Base-by-base conservation (phyloP, 345 rosid genomes). In the Mangifera indica region DNA sequence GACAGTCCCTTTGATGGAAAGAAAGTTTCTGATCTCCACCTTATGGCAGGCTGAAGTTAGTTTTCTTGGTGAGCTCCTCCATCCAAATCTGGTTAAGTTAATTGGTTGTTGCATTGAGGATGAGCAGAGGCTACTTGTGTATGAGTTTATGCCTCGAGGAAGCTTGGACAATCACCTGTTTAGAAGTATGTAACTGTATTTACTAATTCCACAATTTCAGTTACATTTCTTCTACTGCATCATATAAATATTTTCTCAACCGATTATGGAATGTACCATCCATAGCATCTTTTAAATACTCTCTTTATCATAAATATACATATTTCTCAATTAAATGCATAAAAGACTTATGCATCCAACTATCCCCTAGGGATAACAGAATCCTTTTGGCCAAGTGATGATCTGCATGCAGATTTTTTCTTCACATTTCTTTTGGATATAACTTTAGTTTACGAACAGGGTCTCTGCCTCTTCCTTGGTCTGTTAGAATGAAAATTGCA, bases 161-260 rank as follows among this genome's bases (percentile, higher is more conserved):
- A 87, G 91, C 82, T 78, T 87, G 75, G 89, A 87, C 81, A 87
- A 87, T 68, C 91, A 87, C 67, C 84, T 87, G 12, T 87, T 85
- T 64, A 70, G 91, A 75, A 83, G 91, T 87, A 80, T 21, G 86
- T 67, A 42, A 29, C 15, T 53, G 48, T 63, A 64, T 55, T 55
- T 58, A n/a, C 58, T 22, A 34, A 66, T 74, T 18, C 42, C 29
- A 46, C 7, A 58, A 25, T 25, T 48, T 69, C 63, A 53, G 42
- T 45, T 46, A 63, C 56, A 24, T 77, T 37, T 76, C 48, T 60
- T 63, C 54, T 76, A 24, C 11, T 52, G 44, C 24, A 40, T 64
- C 24, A 9, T 32, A 44, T n/a, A 18, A 26, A 5, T 12, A 34
- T 44, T 29, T 49, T 65, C 58, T 60, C 32, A 42, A 66, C 10